A percentile compares a stretch with the other conserved stretches of the same genome.
Evolutionary conservation across 805 yeast genomes (phyloP).

Genomic region (Candida montana): DNA sequence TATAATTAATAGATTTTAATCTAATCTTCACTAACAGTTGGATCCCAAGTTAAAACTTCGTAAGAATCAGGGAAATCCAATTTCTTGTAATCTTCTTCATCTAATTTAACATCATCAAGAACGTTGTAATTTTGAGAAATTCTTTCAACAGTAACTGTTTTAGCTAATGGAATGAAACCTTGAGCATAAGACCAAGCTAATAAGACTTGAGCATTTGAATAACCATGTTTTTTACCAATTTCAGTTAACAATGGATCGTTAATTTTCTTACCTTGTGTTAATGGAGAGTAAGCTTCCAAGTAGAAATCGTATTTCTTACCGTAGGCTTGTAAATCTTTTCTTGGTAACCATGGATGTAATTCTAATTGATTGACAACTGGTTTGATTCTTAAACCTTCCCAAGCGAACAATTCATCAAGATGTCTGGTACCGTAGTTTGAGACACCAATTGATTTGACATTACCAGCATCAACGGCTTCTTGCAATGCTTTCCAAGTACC

Average conservation of each 20-base stretch:
- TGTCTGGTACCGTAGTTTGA: slow-evolving; percentile 68
- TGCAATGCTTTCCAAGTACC: slow-evolving; percentile 72
- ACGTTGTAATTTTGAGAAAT: slow-evolving; percentile 51
- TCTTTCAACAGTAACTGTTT: slow-evolving; percentile 50
- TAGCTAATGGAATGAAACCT: slow-evolving; percentile 68
- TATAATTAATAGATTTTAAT: background rate
- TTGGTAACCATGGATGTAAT: slow-evolving; percentile 24
- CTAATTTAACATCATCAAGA: slow-evolving; percentile 39
- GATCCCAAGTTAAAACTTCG: slow-evolving; percentile 68
- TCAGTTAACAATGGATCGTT: slow-evolving; percentile 18
- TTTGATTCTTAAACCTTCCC: slow-evolving; percentile 48
- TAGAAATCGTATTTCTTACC: slow-evolving; percentile 17
- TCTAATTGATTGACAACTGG: slow-evolving; percentile 73
- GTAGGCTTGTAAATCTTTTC: slow-evolving; percentile 19
- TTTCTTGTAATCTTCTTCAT: slow-evolving; percentile 33
- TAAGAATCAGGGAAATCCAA: slow-evolving; percentile 48
- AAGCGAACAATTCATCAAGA: slow-evolving; percentile 54
- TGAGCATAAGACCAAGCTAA: slow-evolving; percentile 70
- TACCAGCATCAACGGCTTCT: slow-evolving; percentile 58
- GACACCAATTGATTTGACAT: slow-evolving; percentile 66
- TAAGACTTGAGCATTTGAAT: slow-evolving; percentile 56
- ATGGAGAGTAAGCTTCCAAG: slow-evolving; percentile 22
- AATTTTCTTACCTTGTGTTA: slow-evolving; percentile 20
- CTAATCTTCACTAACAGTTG: slow-evolving; percentile 10
- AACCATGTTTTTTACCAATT: slow-evolving; percentile 30